A percentile compares a stretch with the other conserved stretches of the same genome.
These are phyloP conservation scores for Trichoderma parareesei DNA, from an alignment of 495 filamentous ascomycete species.

Conservation along the genomic window DNA sequence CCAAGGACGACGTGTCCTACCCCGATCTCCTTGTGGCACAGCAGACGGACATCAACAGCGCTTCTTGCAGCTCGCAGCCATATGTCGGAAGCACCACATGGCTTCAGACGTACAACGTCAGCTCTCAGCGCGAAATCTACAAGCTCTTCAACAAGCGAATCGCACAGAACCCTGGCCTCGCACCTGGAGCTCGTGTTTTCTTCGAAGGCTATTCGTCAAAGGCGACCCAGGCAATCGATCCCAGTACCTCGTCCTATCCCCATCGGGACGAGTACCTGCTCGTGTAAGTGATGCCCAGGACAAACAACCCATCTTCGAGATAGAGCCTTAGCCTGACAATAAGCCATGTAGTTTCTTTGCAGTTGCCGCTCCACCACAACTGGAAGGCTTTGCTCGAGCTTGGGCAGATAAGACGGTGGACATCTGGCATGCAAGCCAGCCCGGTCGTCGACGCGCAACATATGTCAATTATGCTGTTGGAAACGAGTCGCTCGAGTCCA, in stretches of 20 bases:
- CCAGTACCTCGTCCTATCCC: slow-evolving; percentile 29
- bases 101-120: slow-evolving; percentile 19
- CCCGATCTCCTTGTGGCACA: slow-evolving; percentile 11
- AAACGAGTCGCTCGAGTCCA: slow-evolving; percentile 34
- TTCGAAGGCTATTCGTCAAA: slow-evolving; percentile 34
- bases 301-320: background rate
- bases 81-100: background rate
- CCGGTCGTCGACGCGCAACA: slow-evolving; percentile 9
- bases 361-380: background rate
- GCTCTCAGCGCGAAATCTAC: slow-evolving; percentile 18
- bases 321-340: background rate
- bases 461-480: slow-evolving; percentile 59
- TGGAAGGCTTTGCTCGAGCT: background rate
- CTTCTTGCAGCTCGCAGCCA: background rate
- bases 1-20: slow-evolving; percentile 17
- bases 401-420: background rate
- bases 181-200: slow-evolving; percentile 20
- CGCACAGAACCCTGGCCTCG: slow-evolving; percentile 15
- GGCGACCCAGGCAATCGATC: slow-evolving; percentile 21
- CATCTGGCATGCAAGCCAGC: slow-evolving; percentile 15
- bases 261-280: slow-evolving; percentile 20
- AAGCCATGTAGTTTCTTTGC: background rate
- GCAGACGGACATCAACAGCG: slow-evolving; percentile 2
- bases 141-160: slow-evolving; percentile 13
- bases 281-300: background rate